A percentile compares a stretch with the other conserved stretches of the same genome.
phyloP scores from a whole-genome alignment of 345 rosid genomes.

The Citrus sp. region DNA sequence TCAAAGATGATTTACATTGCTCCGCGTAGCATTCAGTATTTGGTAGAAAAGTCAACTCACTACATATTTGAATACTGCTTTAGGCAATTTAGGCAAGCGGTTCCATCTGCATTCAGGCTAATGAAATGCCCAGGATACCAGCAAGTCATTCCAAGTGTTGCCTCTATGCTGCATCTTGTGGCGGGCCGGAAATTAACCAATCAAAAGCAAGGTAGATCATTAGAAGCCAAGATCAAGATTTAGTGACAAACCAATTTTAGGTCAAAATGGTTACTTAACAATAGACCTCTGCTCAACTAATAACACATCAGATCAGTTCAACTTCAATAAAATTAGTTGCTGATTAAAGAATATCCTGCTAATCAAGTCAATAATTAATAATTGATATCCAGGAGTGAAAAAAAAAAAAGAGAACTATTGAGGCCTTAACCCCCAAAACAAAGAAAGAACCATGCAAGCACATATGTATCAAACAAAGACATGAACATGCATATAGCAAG shows the following conservation, averaged over 20 bases:
- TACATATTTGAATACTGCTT: background rate
- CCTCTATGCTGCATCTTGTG: background rate
- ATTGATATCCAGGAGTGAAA: too few relatives aligned
- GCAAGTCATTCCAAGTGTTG: background rate
- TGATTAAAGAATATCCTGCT: background rate
- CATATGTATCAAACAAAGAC: background rate
- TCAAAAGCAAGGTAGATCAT: background rate
- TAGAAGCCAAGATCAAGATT: background rate
- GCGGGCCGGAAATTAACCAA: background rate
- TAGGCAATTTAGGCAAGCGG: background rate
- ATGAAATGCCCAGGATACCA: background rate
- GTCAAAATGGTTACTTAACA: background rate
- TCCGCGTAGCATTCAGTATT: conserved; percentile 4
- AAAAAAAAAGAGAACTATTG: background rate
- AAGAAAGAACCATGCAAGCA: background rate
- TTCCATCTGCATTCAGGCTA: background rate
- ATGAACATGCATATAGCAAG: background rate
- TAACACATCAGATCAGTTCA: background rate
- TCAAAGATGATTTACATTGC: background rate
- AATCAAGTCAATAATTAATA: background rate
- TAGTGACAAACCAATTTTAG: background rate
- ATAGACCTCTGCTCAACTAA: background rate
- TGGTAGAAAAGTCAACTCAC: background rate
- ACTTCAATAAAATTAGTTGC: background rate
- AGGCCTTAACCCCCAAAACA: background rate